Percentiles rank a stretch among this genome's conserved stretches.
Conservation (phyloP, 805 yeast species). For the Pichia sporocuriosa region DNA sequence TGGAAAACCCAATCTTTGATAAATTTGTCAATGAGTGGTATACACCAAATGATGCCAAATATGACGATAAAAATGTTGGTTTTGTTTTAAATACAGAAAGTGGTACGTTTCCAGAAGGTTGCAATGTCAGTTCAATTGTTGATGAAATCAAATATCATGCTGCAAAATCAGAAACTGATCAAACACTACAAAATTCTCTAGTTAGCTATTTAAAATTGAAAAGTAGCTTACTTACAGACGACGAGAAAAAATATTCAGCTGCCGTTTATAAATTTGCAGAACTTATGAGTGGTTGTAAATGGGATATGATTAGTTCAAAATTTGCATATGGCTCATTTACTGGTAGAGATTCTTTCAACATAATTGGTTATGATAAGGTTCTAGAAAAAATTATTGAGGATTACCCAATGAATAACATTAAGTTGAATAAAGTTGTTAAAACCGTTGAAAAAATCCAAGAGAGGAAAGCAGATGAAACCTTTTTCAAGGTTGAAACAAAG, state of each 20-base stretch:
- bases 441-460: constrained; percentile 22
- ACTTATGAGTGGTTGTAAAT: constrained; percentile 24
- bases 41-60: constrained; percentile 19
- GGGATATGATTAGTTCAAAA: constrained; percentile 28
- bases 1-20: constrained; percentile 35
- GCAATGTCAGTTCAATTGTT: constrained; percentile 30
- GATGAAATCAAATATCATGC: constrained; percentile 26
- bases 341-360: constrained; percentile 30
- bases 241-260: constrained; percentile 26
- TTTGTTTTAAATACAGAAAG: constrained; percentile 7
- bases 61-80: constrained; percentile 25
- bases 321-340: constrained; percentile 20
- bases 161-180: constrained; percentile 28
- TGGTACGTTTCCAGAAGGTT: constrained; percentile 15
- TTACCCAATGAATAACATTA: constrained; percentile 22
- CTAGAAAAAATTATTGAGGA: constrained; percentile 23
- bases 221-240: constrained; percentile 16
- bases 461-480: constrained; percentile 6
- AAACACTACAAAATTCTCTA: constrained; percentile 22
- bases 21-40: constrained; percentile 22
- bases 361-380: constrained; percentile 24
- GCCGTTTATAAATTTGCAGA: constrained; percentile 25
- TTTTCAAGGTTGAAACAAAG: constrained; percentile 15
- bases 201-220: constrained; percentile 20
- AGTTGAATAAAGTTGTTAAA: constrained; percentile 19